Evolutionary conservation across 2,329 filamentous ascomycete species (phyloP).

Genomic region (Beauveria sp.): DNA sequence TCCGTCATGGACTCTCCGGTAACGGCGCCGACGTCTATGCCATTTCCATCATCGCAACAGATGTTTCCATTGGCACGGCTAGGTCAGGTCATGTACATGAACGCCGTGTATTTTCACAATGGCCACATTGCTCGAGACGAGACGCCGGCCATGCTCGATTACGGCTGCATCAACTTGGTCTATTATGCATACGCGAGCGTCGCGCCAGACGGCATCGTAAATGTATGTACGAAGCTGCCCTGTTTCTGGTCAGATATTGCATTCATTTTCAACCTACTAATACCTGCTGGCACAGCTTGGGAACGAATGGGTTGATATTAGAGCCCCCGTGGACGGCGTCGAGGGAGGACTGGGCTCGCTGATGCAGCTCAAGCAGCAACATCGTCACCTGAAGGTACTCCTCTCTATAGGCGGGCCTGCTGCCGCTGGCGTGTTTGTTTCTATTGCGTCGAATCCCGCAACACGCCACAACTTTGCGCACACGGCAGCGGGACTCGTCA

Average conservation of each 20-base stretch:
- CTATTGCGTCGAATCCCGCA: constrained; percentile 53
- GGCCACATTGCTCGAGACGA: constrained; percentile 65
- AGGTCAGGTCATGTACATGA: constrained; percentile 48
- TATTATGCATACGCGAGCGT: constrained; percentile 80
- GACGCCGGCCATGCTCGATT: constrained; percentile 65
- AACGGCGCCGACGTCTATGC: background rate
- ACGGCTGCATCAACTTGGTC: constrained; percentile 70
- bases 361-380: constrained; percentile 62
- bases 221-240: constrained; percentile 47
- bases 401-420: constrained; percentile 66
- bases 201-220: constrained; percentile 62
- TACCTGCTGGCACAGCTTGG: constrained; percentile 48
- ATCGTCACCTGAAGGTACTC: constrained; percentile 65
- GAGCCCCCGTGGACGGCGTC: constrained; percentile 64
- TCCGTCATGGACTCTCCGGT: background rate
- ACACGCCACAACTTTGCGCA: constrained; percentile 62
- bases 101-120: constrained; percentile 82
- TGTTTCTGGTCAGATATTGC: too few species aligned
- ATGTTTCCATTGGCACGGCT: background rate
- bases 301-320: constrained; percentile 70
- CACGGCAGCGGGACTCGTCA: constrained; percentile 58
- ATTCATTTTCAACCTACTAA: background rate
- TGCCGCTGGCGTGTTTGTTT: constrained; percentile 59
- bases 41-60: background rate
- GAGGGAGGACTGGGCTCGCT: constrained; percentile 67